Base-by-base conservation (phyloP, 495 filamentous ascomycete genomes). In the Neurospora cerealis region DNA sequence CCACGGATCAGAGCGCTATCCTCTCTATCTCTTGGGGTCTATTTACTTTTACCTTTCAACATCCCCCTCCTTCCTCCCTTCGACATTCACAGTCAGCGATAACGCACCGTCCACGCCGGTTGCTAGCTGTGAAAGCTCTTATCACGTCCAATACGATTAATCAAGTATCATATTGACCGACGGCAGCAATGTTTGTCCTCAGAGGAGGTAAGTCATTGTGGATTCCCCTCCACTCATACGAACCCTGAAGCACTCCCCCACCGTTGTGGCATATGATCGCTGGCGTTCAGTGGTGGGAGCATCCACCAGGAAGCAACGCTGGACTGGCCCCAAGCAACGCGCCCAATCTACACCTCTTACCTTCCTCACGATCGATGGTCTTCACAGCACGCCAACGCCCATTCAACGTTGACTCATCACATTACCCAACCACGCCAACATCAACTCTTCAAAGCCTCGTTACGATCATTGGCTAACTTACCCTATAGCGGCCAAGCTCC, bases 401-500 rank as follows among this genome's bases (percentile, higher is more conserved):
- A 54, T 13, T 54, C 46, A 54, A 28, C 46, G 21, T 28, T 28
- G 13, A 62, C 54, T 13, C 24, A 32, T 62, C 54, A 66, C 13
- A 34, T 34, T 7, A 60, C 13, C 6, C 54, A 34, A 13, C 54
- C 15, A 62, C 54, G 28, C 54, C 13, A 19, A 66, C 24, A 7
- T 32, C 54, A 8, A 62, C 21, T 17, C 54, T 62, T 32, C 54
- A 17, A 36, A 66, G 32, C 13, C 15, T 72, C 46, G 36, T 69
- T 62, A 5, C 70, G 2, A 24, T 48, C 7, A 69, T 38, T n/a
- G 2, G 21, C 74, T 78, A 38, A 73, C 78, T 77, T 70, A 44
- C 62, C 69, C 37, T 34, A 34, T 78, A 97, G 93, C 96, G 78
- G 92, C 92, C 82, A 97, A 97, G 82, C 90, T 93, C 73, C 88